A percentile compares a stretch with the other conserved stretches of the same genome.
Evolutionary conservation across 345 rosid species (phyloP).

Genomic region (Salix exigua): DNA sequence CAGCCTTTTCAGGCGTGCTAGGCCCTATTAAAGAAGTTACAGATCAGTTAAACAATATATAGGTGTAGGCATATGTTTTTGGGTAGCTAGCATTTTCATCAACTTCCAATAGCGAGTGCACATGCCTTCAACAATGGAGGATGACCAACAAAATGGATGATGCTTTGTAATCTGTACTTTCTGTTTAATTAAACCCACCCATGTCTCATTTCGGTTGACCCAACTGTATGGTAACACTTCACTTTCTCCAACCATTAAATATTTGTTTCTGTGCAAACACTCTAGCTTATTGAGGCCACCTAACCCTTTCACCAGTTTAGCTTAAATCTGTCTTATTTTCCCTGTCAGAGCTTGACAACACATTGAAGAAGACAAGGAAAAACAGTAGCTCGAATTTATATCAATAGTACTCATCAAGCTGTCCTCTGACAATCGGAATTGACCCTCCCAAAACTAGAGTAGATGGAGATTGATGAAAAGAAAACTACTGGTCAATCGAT

Average conservation of each 20-base stretch:
- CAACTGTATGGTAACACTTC: slow-evolving; percentile 18
- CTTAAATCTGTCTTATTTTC: not conserved
- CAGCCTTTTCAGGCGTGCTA: slow-evolving; percentile 55
- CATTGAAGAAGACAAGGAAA: not conserved
- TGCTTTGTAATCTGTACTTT: slow-evolving; percentile 2
- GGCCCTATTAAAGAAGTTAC: slow-evolving; percentile 30
- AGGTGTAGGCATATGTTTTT: not conserved
- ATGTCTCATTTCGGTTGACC: slow-evolving; percentile 8
- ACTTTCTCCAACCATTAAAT: slow-evolving; percentile 1
- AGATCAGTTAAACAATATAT: slow-evolving; percentile 10
- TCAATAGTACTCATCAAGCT: not conserved
- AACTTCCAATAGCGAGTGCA: slow-evolving; percentile 5
- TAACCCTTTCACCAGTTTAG: not conserved
- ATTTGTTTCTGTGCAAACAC: not conserved
- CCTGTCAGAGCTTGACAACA: not conserved
- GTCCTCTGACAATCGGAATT: not conserved
- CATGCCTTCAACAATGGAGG: slow-evolving; percentile 15
- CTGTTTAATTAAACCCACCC: not conserved
- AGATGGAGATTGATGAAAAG: not conserved
- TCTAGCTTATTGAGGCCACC: not conserved
- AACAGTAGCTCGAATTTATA: not conserved
- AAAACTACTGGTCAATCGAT: no score
- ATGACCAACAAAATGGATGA: slow-evolving; percentile 15
- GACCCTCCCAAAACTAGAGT: not conserved
- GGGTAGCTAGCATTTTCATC: slow-evolving; percentile 3